Percentiles rank a stretch among this genome's conserved stretches.
Evolutionary conservation across 352 stramenopile species (phyloP).

Genomic region (Plasmopara muralis): DNA sequence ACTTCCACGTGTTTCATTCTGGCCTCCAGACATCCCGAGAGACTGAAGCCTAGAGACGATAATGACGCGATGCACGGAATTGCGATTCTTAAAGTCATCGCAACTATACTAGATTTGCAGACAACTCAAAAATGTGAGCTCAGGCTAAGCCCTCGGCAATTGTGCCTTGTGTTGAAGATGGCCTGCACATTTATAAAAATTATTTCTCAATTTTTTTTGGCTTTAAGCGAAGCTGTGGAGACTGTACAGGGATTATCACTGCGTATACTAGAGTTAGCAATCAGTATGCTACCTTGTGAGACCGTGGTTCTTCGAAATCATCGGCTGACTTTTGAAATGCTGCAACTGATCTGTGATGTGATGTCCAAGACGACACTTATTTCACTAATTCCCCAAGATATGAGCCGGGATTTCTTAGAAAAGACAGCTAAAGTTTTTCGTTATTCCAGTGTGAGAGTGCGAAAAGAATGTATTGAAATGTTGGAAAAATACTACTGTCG

Average conservation of each 20-base stretch:
- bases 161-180: slow-evolving; percentile 33
- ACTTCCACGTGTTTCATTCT: slow-evolving; percentile 40
- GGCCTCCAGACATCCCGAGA: slow-evolving; percentile 13
- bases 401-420: slow-evolving; percentile 9
- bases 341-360: slow-evolving; percentile 19
- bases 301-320: slow-evolving; percentile 11
- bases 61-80: slow-evolving; percentile 4
- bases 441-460: slow-evolving; percentile 19
- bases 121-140: slow-evolving; percentile 15
- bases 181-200: slow-evolving; percentile 16
- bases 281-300: slow-evolving; percentile 13
- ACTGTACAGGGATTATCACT: slow-evolving; percentile 10
- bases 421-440: slow-evolving; percentile 3
- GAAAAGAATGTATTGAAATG: slow-evolving; percentile 18
- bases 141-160: slow-evolving; percentile 19
- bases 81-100: slow-evolving; percentile 19
- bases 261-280: slow-evolving; percentile 20
- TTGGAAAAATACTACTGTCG: slow-evolving; percentile 17
- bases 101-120: slow-evolving; percentile 12
- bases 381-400: slow-evolving; percentile 12
- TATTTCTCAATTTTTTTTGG: slow-evolving; percentile 6
- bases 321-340: slow-evolving; percentile 12
- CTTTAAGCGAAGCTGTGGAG: slow-evolving; percentile 6
- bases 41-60: slow-evolving; percentile 5
- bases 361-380: slow-evolving; percentile 10